These are phyloP conservation scores for Aspergillus ellipticus DNA, from an alignment of 495 filamentous ascomycete genomes.

Conservation along the genomic window DNA sequence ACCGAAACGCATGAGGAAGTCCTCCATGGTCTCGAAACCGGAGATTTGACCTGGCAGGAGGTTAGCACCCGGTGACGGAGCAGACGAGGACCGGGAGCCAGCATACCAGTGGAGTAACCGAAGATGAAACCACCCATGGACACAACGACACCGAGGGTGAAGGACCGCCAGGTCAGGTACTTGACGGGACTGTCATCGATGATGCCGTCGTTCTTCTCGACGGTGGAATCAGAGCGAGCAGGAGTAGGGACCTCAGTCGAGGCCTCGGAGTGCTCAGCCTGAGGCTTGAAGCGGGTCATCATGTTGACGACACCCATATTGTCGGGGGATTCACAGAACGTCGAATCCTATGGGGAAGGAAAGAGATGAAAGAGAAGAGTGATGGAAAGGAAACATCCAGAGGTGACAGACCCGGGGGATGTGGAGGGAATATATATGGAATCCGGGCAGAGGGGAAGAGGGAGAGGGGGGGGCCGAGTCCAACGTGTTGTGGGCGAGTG, in stretches of 20 bases:
- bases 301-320: constrained; percentile 38
- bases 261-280: constrained; percentile 13
- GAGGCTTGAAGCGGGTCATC: constrained; percentile 31
- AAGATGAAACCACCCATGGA: constrained; percentile 77
- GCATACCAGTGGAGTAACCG: constrained; percentile 63
- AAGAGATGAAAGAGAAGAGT: constrained; percentile 1
- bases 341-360: constrained; percentile 2
- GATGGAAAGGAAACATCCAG: constrained; percentile 14
- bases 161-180: constrained; percentile 47
- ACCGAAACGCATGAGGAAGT: constrained; percentile 48
- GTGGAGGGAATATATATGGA: constrained; percentile 12
- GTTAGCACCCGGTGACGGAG: neutral
- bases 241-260: constrained; percentile 34
- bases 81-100: neutral
- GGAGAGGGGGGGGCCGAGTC: constrained; percentile 15
- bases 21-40: constrained; percentile 59
- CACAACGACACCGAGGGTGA: constrained; percentile 50
- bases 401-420: constrained; percentile 12
- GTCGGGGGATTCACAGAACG: constrained; percentile 9
- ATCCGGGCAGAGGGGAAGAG: constrained; percentile 2
- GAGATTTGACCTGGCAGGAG: constrained; percentile 48
- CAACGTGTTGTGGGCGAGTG: constrained; percentile 1
- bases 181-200: constrained; percentile 46
- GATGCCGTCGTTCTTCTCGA: constrained; percentile 38
- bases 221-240: constrained; percentile 33